A percentile compares a stretch with the other conserved stretches of the same genome.
phyloP scores from a whole-genome alignment of 257 asterid species.

The Linderniella brevidens region DNA sequence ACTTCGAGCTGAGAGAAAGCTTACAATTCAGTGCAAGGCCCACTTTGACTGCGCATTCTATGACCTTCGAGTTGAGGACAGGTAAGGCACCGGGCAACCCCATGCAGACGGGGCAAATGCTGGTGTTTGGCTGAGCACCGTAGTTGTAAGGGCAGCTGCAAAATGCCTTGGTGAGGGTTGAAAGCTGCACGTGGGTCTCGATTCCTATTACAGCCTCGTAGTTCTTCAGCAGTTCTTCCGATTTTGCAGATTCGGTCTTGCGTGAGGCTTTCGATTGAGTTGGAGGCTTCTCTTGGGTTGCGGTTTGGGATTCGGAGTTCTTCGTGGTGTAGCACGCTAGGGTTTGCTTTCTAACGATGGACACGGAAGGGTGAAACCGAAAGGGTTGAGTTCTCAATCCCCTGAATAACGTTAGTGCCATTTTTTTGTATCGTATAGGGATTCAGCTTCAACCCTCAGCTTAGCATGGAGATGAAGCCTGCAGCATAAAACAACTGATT shows the following conservation, averaged over 20 bases:
- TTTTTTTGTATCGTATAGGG: slow-evolving; percentile 11
- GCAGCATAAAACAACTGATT: too few species aligned
- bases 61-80: slow-evolving; percentile 73
- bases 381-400: slow-evolving; percentile 45
- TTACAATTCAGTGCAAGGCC: slow-evolving; percentile 82
- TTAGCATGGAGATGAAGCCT: too few species aligned
- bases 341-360: slow-evolving; percentile 32
- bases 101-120: slow-evolving; percentile 82
- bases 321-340: slow-evolving; percentile 23
- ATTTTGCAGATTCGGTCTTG: slow-evolving; percentile 19
- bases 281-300: slow-evolving; percentile 45
- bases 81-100: slow-evolving; percentile 98
- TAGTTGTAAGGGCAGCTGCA: slow-evolving; percentile 48
- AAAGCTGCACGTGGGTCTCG: slow-evolving; percentile 85
- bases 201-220: slow-evolving; percentile 85
- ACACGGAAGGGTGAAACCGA: slow-evolving; percentile 39
- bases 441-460: too few species aligned
- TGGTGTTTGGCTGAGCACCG: slow-evolving; percentile 78
- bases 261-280: slow-evolving; percentile 26
- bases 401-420: slow-evolving; percentile 69
- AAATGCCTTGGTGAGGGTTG: slow-evolving; percentile 41
- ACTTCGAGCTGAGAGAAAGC: slow-evolving; percentile 61
- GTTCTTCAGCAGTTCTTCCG: slow-evolving; percentile 41
- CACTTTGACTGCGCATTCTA: slow-evolving; percentile 63
- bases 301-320: slow-evolving; percentile 29